Conservation (phyloP, 2,329 filamentous ascomycete genomes). For the Trichoderma brevicompactum region DNA sequence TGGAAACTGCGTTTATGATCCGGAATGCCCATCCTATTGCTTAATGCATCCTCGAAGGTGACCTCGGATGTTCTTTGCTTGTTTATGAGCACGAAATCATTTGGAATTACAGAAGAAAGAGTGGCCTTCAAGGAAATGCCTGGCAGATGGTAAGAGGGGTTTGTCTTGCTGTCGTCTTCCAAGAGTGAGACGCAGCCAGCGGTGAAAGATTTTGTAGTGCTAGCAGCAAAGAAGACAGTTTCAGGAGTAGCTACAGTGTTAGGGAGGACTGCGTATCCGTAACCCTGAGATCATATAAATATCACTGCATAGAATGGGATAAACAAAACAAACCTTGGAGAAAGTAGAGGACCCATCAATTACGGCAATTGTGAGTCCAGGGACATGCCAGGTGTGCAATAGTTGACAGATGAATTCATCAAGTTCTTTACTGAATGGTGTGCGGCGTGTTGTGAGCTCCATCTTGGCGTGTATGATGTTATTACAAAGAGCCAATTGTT, state of each 20-base stretch:
- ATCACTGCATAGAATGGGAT: background rate
- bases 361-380: background rate
- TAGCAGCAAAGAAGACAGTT: background rate
- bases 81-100: background rate
- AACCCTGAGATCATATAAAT: background rate
- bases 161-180: background rate
- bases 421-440: too few relatives aligned
- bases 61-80: background rate
- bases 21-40: background rate
- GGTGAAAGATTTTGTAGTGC: background rate
- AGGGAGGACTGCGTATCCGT: background rate
- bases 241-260: background rate
- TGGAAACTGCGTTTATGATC: background rate
- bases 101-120: background rate
- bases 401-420: too few relatives aligned
- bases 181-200: background rate
- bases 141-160: background rate
- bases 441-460: too few relatives aligned
- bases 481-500: too few relatives aligned
- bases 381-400: background rate
- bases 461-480: too few relatives aligned
- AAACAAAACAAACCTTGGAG: background rate
- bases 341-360: background rate
- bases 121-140: background rate
- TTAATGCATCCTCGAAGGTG: background rate